A percentile compares a stretch with the other conserved stretches of the same genome.
These are phyloP conservation scores for Penicillium atrosanguineum DNA, from an alignment of 495 filamentous ascomycete genomes.

Conservation along the genomic window DNA sequence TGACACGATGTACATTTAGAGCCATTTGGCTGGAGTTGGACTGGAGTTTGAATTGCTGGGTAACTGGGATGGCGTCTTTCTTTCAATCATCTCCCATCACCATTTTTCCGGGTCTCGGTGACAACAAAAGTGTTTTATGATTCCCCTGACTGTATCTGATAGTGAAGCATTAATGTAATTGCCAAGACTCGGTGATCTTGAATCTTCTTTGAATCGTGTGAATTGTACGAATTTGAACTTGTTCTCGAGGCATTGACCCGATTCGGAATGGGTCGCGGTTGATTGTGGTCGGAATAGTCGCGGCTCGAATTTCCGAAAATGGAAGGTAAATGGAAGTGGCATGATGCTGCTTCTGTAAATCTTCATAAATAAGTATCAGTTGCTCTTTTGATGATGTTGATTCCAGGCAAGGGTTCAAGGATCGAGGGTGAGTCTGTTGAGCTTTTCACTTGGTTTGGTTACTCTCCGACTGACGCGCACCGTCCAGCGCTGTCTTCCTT, in stretches of 20 bases:
- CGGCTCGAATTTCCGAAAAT: not conserved
- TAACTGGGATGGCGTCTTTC: not conserved
- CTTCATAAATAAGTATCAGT: not conserved
- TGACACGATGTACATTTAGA: constrained; percentile 22
- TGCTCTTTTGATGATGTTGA: not conserved
- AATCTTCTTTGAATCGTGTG: not conserved
- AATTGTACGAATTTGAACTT: no score
- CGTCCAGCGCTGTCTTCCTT: not conserved
- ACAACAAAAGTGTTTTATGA: constrained; percentile 28
- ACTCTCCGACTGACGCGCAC: not conserved
- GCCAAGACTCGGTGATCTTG: constrained; percentile 26
- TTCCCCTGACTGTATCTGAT: constrained; percentile 12
- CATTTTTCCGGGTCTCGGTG: constrained; percentile 23
- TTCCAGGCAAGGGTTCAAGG: not conserved
- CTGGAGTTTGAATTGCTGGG: not conserved
- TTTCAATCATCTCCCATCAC: constrained; percentile 19
- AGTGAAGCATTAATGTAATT: constrained; percentile 30
- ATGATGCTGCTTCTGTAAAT: not conserved
- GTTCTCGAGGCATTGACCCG: no score
- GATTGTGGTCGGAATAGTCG: no score
- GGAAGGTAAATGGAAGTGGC: not conserved
- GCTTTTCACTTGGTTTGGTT: not conserved
- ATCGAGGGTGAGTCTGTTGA: not conserved
- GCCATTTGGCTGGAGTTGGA: not conserved
- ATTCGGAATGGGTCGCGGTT: no score